Conservation (phyloP, 2,329 filamentous ascomycete genomes). For the Torrubiellomyces zombiae region DNA sequence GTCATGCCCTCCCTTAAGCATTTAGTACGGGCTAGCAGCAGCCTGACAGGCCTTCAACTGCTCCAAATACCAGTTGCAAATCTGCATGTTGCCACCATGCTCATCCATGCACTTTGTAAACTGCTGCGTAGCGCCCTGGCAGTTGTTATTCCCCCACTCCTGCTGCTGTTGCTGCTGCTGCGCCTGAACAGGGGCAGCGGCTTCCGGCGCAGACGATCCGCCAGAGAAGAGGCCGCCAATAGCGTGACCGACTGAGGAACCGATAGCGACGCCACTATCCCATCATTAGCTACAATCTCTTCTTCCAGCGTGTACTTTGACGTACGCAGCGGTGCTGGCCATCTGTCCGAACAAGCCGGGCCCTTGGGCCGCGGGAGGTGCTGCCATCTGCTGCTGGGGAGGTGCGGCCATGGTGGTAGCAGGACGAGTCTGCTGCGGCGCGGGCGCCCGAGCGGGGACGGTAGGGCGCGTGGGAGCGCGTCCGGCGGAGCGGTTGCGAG, state of each 20-base stretch:
- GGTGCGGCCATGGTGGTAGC: slow-evolving; percentile 49
- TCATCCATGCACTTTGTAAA: slow-evolving; percentile 97
- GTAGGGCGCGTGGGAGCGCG: slow-evolving; percentile 52
- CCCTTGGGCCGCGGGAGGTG: slow-evolving; percentile 41
- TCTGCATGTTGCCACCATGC: slow-evolving; percentile 81
- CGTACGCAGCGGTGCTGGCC: slow-evolving; percentile 94
- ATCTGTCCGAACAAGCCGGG: slow-evolving; percentile 90
- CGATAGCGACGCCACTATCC: slow-evolving; percentile 81
- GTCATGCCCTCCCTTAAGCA: too few species aligned
- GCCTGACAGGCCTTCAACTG: slow-evolving; percentile 84
- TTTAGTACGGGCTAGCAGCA: slow-evolving; percentile 55
- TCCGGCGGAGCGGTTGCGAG: slow-evolving; percentile 59
- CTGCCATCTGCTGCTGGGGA: slow-evolving; percentile 26
- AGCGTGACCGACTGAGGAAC: slow-evolving; percentile 87
- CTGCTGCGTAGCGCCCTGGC: slow-evolving; percentile 60
- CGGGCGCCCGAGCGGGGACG: slow-evolving; percentile 38
- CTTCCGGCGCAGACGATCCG: slow-evolving; percentile 40
- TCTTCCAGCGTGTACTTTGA: slow-evolving; percentile 9
- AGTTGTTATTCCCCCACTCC: slow-evolving; percentile 44
- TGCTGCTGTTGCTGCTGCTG: slow-evolving; percentile 31
- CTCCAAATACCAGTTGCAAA: slow-evolving; percentile 96
- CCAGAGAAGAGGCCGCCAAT: slow-evolving; percentile 79
- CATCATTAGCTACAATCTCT: not conserved
- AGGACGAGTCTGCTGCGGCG: slow-evolving; percentile 49
- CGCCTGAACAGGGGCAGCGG: slow-evolving; percentile 29